Evolutionary conservation across 768 basidiomycete genomes (phyloP), one percentile per base, ranked within the genome.

Genomic region (Tephrocybe sp.): DNA sequence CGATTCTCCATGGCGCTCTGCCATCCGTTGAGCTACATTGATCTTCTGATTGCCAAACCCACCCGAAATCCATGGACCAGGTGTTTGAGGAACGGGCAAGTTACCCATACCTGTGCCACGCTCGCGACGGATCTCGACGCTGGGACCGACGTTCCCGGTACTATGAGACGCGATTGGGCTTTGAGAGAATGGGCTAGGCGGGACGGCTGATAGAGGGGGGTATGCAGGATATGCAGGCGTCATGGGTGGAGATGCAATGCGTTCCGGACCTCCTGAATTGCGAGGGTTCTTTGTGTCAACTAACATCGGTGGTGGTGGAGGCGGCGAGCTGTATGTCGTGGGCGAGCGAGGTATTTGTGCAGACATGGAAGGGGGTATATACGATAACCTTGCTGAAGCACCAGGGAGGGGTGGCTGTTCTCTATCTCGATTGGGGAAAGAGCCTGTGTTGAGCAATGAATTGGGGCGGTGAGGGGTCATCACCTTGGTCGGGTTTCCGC

Each of bases 191-290:
- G 85, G 83, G 8, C 74, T 77, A 0, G 77, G 76, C 8, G 79
- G 70, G 1, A 73, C 53, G 16, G 77, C 69, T 6, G 71, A 71
- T 30, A 68, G 58, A 25, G 73, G 65, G 0, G 84, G 76, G 60
- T 80, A 91, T 1, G 85, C 75, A 12, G 88, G 87, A 58, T 88
- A 88, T 3, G 87, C 83, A 1, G 88, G 88, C 3, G 85, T 90
- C 51, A 53, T 52, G 37, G 74, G 73, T 18, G 86, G 80, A 1
- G 66, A 63, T 36, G 29, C 24, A 3, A 38, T 36, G n/a, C 53
- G 54, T 33, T 55, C 58, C 29, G 41, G 49, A 22, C 46, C 56
- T 2, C 34, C 41, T 23, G 42, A 22, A 29, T 40, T 22, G 12
- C 43, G 53, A 24, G 30, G 47, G 19, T 22, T 33, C 4, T 40